Base-by-base conservation (phyloP, 129 eudicot species). In the Tanacetum coccineum region DNA sequence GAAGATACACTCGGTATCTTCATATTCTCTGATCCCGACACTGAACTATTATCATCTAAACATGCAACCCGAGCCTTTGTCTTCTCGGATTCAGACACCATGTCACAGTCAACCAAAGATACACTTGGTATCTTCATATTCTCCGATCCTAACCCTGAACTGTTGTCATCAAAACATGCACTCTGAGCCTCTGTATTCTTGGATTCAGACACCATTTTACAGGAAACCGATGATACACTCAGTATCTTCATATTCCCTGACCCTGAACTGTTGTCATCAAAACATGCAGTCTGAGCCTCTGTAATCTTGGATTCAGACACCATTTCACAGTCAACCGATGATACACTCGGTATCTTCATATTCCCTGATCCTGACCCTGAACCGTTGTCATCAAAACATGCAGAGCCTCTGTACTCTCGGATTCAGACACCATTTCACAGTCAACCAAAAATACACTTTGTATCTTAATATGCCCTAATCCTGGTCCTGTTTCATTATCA, bases 71-170 rank as follows among this genome's bases (percentile, higher is more conserved):
- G 13, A 9, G n/a, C n/a, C 13, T 47, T 47, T 47, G n/a, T 3
- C 51, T 47, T 47, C 3, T 47, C n/a, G 13, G 53, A 48, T 48
- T 48, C 53, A 30, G 39, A 30, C 39, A 30, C 39, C 39, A 30
- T 30, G 39, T 30, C 39, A 30, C 39, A 80, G 70, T 87, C 91
- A 46, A 67, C 75, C 70, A 82, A 70, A n/a, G 90, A 72, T 18
- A 79, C 76, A 56, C 89, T 80, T 19, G 45, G 70, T 25, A 48
- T 67, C 68, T 74, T 74, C 15, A 50, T 67, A 51, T 59, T 72
- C 53, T 57, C 71, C 10, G 56, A 50, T 58, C 46, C 74, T n/a
- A n/a, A n/a, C n/a, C n/a, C n/a, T n/a, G n/a, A n/a, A n/a, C n/a
- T n/a, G n/a, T n/a, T n/a, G n/a, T n/a, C n/a, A n/a, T n/a, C n/a